phyloP scores from a whole-genome alignment of 169 alveolate genomes.

The Cryptosporidium tyzzeri region DNA sequence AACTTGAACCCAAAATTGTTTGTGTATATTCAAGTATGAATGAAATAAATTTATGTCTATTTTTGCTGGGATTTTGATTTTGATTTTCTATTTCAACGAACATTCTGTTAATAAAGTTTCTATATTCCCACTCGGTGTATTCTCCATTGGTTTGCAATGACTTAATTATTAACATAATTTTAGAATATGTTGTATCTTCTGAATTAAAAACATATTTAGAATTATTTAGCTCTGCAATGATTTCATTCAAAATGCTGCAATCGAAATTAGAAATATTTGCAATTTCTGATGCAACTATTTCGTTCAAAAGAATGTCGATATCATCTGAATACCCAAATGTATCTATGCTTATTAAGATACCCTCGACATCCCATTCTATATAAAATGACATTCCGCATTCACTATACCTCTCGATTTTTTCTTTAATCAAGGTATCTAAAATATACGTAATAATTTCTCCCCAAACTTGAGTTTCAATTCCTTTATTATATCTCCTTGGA shows the following conservation, averaged over 20 bases:
- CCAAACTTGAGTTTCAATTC: conserved; percentile 72
- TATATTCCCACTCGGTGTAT: conserved; percentile 61
- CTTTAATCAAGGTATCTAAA: conserved; percentile 11
- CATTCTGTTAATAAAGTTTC: conserved; percentile 22
- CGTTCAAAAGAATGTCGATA: conserved; percentile 10
- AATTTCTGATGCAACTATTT: conserved; percentile 14
- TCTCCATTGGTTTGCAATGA: conserved; percentile 18
- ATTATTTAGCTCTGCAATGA: neutral
- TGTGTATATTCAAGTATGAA: neutral
- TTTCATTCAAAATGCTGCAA: conserved; percentile 7
- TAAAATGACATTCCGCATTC: conserved; percentile 51
- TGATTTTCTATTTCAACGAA: neutral
- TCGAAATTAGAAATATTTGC: conserved; percentile 11
- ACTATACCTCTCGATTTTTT: conserved; percentile 16
- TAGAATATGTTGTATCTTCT: conserved; percentile 43
- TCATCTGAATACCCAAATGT: conserved; percentile 59
- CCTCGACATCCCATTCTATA: conserved; percentile 45
- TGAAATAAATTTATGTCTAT: neutral
- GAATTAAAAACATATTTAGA: conserved; percentile 13
- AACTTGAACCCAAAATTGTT: neutral
- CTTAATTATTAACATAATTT: conserved; percentile 5
- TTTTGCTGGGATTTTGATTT: neutral
- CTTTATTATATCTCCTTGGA: conserved; percentile 71
- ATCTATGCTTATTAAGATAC: conserved; percentile 20
- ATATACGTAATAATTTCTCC: conserved; percentile 35